phyloP scores from a whole-genome alignment of 768 basidiomycete species.

The Saitozyma sp. region DNA sequence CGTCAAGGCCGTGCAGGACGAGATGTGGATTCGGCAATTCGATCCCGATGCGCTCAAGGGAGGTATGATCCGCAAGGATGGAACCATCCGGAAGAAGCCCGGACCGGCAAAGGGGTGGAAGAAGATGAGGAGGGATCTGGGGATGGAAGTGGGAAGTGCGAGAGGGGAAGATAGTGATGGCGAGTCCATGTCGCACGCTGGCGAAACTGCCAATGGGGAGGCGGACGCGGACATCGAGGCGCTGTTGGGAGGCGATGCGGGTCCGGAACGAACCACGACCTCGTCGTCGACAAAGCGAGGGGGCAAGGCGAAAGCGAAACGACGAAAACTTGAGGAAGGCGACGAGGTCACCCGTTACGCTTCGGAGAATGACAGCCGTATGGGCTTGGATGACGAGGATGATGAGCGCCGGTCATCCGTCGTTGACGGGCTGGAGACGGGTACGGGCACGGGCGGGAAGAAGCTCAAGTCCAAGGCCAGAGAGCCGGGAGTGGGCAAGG shows the following conservation, averaged over 20 bases:
- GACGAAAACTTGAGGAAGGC: slow-evolving; percentile 17
- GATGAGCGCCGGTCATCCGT: slow-evolving; percentile 10
- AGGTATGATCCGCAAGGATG: slow-evolving; percentile 45
- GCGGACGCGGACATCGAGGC: slow-evolving; percentile 44
- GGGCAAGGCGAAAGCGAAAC: slow-evolving; percentile 21
- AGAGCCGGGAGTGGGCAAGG: slow-evolving; percentile 41
- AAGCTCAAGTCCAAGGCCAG: slow-evolving; percentile 25
- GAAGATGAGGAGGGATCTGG: slow-evolving; percentile 24
- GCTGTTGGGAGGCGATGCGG: slow-evolving; percentile 17
- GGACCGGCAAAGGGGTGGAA: slow-evolving; percentile 49
- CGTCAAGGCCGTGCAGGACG: slow-evolving; percentile 45
- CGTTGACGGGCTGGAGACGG: not conserved
- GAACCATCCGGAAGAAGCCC: slow-evolving; percentile 46
- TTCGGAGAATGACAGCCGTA: slow-evolving; percentile 16
- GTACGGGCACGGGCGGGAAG: too few relatives aligned
- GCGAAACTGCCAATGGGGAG: slow-evolving; percentile 20
- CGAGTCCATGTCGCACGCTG: slow-evolving; percentile 11
- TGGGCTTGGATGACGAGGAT: not conserved
- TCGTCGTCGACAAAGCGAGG: slow-evolving; percentile 6
- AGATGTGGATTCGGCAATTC: slow-evolving; percentile 36
- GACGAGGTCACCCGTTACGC: slow-evolving; percentile 8
- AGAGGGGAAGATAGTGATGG: slow-evolving; percentile 18
- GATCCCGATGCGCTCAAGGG: slow-evolving; percentile 10
- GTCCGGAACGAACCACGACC: not conserved
- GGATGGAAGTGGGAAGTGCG: slow-evolving; percentile 8